Evolutionary conservation across 495 filamentous ascomycete genomes (phyloP), one percentile per base, ranked within the genome.

Genomic region (Friedmanniomyces simplex): DNA sequence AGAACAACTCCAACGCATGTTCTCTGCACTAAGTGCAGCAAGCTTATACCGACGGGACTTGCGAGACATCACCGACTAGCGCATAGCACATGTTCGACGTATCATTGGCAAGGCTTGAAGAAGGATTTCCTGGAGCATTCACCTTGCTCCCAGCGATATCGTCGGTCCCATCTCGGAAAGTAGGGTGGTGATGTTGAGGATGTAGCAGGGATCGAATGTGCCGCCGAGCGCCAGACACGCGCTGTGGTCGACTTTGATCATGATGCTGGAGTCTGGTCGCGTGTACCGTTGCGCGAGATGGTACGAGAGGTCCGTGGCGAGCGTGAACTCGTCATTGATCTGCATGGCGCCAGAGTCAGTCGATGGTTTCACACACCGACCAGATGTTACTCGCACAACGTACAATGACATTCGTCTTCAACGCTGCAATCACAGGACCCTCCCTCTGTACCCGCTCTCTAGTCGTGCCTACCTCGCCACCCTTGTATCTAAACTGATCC

Each of bases 351-450:
- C 69, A 70, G 30, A 68, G 74, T 80, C 54, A 48, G 50, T 32
- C n/a, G n/a, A n/a, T n/a, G n/a, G n/a, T n/a, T n/a, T n/a, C n/a
- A n/a, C n/a, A n/a, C n/a, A n/a, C n/a, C n/a, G n/a, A n/a, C n/a
- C n/a, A n/a, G n/a, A n/a, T n/a, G n/a, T n/a, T n/a, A n/a, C n/a
- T n/a, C n/a, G n/a, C n/a, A n/a, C 32, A 8, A 72, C 83, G 63
- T 75, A 91, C 89, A 67, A 84, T 86, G 36, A 82, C 80, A 67
- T 93, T 96, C n/a, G 88, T 88, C 65, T 81, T 84, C 30, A 97
- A 69, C 67, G 96, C 89, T 34, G 84, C 87, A 54, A 87, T 77
- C 53, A 96, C 79, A 50, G 86, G 74, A 18, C 87, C 82, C 58
- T 90, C 80, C 58, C 79, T 80, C 16, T 70, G 68, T 18, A 88